phyloP scores from a whole-genome alignment of 352 stramenopile genomes.

The Pythium aphanidermatum region DNA sequence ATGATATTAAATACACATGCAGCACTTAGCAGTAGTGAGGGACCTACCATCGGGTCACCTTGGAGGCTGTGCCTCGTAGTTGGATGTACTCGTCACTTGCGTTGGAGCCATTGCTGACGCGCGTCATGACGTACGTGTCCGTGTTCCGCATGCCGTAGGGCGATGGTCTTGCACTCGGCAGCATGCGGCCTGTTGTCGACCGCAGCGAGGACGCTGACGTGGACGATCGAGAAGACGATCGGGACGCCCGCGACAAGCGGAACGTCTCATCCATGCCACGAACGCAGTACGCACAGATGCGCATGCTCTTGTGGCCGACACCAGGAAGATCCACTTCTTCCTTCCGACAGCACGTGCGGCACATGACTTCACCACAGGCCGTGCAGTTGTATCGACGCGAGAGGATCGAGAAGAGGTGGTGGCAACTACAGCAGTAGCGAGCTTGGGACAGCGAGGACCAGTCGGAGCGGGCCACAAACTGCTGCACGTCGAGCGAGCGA shows the following conservation, averaged over 20 bases:
- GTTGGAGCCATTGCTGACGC: too few relatives aligned
- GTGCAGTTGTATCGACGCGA: slow-evolving; percentile 17
- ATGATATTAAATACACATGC: slow-evolving; percentile 10
- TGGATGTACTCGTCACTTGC: too few relatives aligned
- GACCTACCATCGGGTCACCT: too few relatives aligned
- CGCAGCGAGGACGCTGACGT: too few relatives aligned
- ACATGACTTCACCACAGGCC: slow-evolving; percentile 17
- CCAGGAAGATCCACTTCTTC: slow-evolving; percentile 24
- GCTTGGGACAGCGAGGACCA: slow-evolving; percentile 8
- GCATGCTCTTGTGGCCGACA: slow-evolving; percentile 24
- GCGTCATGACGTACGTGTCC: too few relatives aligned
- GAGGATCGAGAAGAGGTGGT: slow-evolving; percentile 10
- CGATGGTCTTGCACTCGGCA: too few relatives aligned
- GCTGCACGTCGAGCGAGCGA: slow-evolving; percentile 8
- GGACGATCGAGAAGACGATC: too few relatives aligned
- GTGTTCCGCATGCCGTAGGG: too few relatives aligned
- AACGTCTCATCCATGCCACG: slow-evolving; percentile 12
- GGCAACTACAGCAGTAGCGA: slow-evolving; percentile 14
- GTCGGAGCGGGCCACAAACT: slow-evolving; percentile 5
- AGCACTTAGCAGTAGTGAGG: too few relatives aligned
- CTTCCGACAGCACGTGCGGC: slow-evolving; percentile 10
- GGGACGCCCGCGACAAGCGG: slow-evolving; percentile 8
- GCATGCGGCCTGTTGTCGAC: too few relatives aligned
- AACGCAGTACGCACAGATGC: slow-evolving; percentile 24
- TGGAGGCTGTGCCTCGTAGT: too few relatives aligned